A percentile compares a stretch with the other conserved stretches of the same genome.
phyloP scores from a whole-genome alignment of 805 yeast genomes.

The Cyberlindnera maritima region DNA sequence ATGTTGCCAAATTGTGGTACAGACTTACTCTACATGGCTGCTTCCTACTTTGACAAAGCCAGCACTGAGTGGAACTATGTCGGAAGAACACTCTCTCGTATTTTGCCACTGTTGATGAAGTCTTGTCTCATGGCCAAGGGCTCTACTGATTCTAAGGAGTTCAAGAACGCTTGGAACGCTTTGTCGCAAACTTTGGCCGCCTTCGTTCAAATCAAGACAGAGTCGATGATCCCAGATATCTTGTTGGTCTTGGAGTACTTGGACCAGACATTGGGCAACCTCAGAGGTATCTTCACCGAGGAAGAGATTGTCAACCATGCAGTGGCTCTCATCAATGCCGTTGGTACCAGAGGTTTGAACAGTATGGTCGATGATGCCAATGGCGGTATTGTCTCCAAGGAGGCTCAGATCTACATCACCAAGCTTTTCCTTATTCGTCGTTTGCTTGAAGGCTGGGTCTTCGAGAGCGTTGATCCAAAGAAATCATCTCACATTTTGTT shows the following conservation, averaged over 20 bases:
- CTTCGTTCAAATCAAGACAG: conserved; percentile 48
- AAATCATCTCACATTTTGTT: conserved; percentile 43
- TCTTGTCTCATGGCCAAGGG: conserved; percentile 33
- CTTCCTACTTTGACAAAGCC: conserved; percentile 46
- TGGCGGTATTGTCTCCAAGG: conserved; percentile 25
- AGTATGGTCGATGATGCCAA: conserved; percentile 30
- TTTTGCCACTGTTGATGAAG: conserved; percentile 49
- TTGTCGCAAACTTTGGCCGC: conserved; percentile 34
- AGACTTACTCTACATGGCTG: conserved; percentile 43
- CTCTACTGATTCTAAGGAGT: conserved; percentile 21
- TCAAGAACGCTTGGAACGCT: conserved; percentile 28
- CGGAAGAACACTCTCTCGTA: conserved; percentile 63
- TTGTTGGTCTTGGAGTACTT: conserved; percentile 56
- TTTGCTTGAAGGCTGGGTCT: conserved; percentile 39
- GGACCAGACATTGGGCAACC: conserved; percentile 49
- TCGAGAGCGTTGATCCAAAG: conserved; percentile 27
- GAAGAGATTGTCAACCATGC: conserved; percentile 40
- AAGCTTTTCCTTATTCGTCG: conserved; percentile 63
- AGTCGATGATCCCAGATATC: conserved; percentile 57
- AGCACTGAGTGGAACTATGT: conserved; percentile 57
- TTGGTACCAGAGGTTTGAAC: conserved; percentile 52
- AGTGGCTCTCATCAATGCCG: conserved; percentile 46
- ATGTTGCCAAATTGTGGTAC: conserved; percentile 51
- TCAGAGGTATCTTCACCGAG: conserved; percentile 39
- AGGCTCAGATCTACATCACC: conserved; percentile 52